Evolutionary conservation across 2,329 filamentous ascomycete genomes (phyloP), one percentile per base, ranked within the genome.

Genomic region (Nemania sp.): DNA sequence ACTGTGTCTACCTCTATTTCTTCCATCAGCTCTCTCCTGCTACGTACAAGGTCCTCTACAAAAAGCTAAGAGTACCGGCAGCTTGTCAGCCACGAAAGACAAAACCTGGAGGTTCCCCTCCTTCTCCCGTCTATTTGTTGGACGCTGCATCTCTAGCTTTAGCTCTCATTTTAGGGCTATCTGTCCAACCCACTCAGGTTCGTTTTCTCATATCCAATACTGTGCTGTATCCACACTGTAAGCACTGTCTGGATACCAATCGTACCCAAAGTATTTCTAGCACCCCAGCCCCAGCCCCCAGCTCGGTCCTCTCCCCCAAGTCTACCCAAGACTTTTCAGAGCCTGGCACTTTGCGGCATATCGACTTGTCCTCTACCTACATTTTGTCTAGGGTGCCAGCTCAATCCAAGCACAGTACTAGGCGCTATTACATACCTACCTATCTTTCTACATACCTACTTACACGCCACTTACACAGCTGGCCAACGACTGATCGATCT

Each of bases 251-350:
- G 22, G 26, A n/a, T n/a, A n/a, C n/a, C n/a, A n/a, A n/a, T n/a
- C n/a, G n/a, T n/a, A n/a, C n/a, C n/a, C n/a, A n/a, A n/a, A n/a
- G 18, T 52, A 52, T 27, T 52, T 52, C 49, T 15, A 26, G 24
- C 24, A 52, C 24, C 49, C 20, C 22, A 13, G 24, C 22, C 20
- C n/a, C 47, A 51, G 49, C 26, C 49, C 47, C 49, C 49, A 52
- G 49, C 24, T 29, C n/a, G 18, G n/a, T 49, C 24, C 24, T 29
- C 49, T 52, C 49, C 29, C 47, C 49, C 24, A 52, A 52, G 24
- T 29, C 49, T 29, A 29, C 47, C 49, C 24, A 52, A 52, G 24
- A 52, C 49, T 29, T 29, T 52, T 52, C 49, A 5, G 24, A 52
- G n/a, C 18, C 24, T 52, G 26, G 49, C 49, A 29, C 24, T 22